Conservation (phyloP, 345 rosid species). For the Gossypium thurberi region DNA sequence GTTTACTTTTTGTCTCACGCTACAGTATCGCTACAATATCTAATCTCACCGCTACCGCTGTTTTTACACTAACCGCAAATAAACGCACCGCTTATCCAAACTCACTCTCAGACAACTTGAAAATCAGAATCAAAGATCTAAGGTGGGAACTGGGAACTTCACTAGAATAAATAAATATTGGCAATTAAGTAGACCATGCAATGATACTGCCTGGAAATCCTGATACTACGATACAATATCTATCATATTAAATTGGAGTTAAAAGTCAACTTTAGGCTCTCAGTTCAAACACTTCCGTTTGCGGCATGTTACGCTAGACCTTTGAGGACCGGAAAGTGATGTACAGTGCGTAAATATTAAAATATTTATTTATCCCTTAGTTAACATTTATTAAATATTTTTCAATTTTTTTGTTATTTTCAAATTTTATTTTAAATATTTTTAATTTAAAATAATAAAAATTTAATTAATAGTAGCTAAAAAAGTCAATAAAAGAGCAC, state of each 20-base stretch:
- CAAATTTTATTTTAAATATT: no score
- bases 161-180: not conserved
- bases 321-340: not conserved
- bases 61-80: no score
- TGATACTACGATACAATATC: slow-evolving; percentile 12
- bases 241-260: slow-evolving; percentile 15
- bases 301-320: slow-evolving; percentile 17
- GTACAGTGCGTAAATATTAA: no score
- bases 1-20: no score
- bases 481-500: not conserved
- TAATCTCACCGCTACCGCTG: no score
- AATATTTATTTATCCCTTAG: no score
- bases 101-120: not conserved
- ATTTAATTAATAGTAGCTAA: not conserved
- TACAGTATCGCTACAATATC: no score
- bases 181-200: not conserved
- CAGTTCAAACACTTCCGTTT: slow-evolving; percentile 4
- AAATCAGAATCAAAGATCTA: not conserved
- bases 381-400: no score
- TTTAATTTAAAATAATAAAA: no score
- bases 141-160: not conserved
- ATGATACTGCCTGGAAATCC: not conserved
- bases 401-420: no score
- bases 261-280: slow-evolving; percentile 18
- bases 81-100: no score